A percentile compares a stretch with the other conserved stretches of the same genome.
These are phyloP conservation scores for Senecio squalidus DNA, from an alignment of 140 eudicot species.

Conservation along the genomic window DNA sequence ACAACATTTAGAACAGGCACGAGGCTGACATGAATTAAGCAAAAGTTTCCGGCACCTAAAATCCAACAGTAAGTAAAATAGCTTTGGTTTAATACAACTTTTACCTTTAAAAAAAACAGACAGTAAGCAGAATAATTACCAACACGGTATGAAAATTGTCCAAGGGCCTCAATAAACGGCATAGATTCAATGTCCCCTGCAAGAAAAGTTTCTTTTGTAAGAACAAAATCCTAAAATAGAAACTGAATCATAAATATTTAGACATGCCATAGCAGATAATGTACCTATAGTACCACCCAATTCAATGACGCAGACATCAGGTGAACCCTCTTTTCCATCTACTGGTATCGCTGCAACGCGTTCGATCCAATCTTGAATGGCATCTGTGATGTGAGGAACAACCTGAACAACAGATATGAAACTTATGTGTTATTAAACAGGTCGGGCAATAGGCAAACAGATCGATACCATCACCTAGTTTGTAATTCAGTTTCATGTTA, in stretches of 20 bases:
- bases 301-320: constrained; percentile 98
- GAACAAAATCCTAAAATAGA: neutral
- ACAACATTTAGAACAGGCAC: constrained; percentile 94
- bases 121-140: constrained; percentile 37
- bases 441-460: too few species aligned
- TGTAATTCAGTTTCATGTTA: too few species aligned
- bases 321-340: constrained; percentile 89
- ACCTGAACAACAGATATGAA: constrained; percentile 41
- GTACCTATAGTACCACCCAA: constrained; percentile 95
- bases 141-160: constrained; percentile 91
- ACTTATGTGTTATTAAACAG: neutral
- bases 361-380: constrained; percentile 97
- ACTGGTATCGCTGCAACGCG: constrained; percentile 87
- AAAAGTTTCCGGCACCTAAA: constrained; percentile 82
- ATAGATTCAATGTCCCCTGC: constrained; percentile 94
- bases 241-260: too few species aligned
- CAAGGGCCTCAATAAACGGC: constrained; percentile 96
- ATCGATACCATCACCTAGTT: too few species aligned
- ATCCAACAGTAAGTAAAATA: neutral
- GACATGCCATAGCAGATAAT: neutral
- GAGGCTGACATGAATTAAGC: constrained; percentile 94
- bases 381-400: constrained; percentile 96
- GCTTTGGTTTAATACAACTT: neutral
- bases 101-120: neutral
- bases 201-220: neutral